A percentile compares a stretch with the other conserved stretches of the same genome.
These are phyloP conservation scores for Aspergillus haitiensis DNA, from an alignment of 495 filamentous ascomycete species.

Conservation along the genomic window DNA sequence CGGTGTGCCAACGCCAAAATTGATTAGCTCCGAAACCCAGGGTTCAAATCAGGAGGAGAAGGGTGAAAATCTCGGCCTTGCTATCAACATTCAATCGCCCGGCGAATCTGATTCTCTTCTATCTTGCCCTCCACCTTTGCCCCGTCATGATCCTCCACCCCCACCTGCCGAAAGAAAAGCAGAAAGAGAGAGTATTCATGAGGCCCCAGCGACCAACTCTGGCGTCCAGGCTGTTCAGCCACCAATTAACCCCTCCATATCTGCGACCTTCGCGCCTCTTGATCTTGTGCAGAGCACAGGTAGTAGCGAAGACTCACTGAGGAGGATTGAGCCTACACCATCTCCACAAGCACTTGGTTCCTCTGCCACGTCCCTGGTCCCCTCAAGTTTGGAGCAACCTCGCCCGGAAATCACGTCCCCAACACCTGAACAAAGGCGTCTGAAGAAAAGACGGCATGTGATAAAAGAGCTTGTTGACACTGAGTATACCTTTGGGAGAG, in stretches of 20 bases:
- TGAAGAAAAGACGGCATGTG: conserved; percentile 69
- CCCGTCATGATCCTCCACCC: conserved; percentile 38
- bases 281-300: conserved; percentile 58
- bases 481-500: conserved; percentile 78
- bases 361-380: conserved; percentile 43
- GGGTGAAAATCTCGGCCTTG: conserved; percentile 37
- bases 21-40: conserved; percentile 16
- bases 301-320: conserved; percentile 45
- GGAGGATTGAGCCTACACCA: conserved; percentile 33
- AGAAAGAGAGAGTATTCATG: background rate
- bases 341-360: conserved; percentile 42
- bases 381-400: conserved; percentile 32
- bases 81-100: conserved; percentile 38
- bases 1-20: conserved; percentile 30
- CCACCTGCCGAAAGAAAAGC: conserved; percentile 25
- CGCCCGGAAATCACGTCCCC: conserved; percentile 39
- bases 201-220: conserved; percentile 26
- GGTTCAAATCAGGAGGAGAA: conserved; percentile 14
- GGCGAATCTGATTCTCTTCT: conserved; percentile 29
- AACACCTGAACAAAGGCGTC: conserved; percentile 56
- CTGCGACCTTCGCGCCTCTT: conserved; percentile 53
- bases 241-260: conserved; percentile 35
- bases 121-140: conserved; percentile 38
- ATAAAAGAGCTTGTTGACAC: conserved; percentile 93
- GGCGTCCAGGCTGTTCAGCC: conserved; percentile 40